Evolutionary conservation across 306 rosid genomes (phyloP).

Genomic region (Rosa persica): DNA sequence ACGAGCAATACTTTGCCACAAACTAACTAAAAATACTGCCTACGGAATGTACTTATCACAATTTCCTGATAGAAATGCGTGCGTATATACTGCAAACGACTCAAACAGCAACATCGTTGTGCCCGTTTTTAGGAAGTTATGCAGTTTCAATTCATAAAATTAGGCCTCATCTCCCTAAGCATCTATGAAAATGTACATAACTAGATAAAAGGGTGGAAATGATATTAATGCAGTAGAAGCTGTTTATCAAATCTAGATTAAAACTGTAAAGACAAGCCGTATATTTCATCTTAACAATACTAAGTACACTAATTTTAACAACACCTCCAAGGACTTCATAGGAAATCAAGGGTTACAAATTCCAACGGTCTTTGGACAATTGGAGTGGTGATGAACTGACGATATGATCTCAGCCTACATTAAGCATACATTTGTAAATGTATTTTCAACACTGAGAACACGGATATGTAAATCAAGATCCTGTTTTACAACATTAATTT

Average conservation of each 20-base stretch:
- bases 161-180: background rate
- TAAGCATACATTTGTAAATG: background rate
- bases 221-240: background rate
- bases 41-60: background rate
- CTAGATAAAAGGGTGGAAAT: background rate
- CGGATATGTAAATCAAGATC: background rate
- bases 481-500: background rate
- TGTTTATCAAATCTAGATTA: background rate
- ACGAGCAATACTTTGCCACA: background rate
- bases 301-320: background rate
- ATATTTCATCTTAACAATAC: background rate
- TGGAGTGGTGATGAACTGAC: background rate
- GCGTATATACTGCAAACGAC: background rate
- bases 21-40: background rate
- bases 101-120: background rate
- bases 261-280: background rate
- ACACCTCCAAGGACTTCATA: background rate
- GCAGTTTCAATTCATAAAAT: background rate
- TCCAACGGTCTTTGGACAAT: background rate
- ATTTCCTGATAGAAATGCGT: background rate
- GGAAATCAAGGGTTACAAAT: background rate
- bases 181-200: background rate
- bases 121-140: background rate
- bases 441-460: background rate
- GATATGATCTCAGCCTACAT: background rate